Evolutionary conservation across 495 filamentous ascomycete genomes (phyloP).

Genomic region (Xylaria grammica): DNA sequence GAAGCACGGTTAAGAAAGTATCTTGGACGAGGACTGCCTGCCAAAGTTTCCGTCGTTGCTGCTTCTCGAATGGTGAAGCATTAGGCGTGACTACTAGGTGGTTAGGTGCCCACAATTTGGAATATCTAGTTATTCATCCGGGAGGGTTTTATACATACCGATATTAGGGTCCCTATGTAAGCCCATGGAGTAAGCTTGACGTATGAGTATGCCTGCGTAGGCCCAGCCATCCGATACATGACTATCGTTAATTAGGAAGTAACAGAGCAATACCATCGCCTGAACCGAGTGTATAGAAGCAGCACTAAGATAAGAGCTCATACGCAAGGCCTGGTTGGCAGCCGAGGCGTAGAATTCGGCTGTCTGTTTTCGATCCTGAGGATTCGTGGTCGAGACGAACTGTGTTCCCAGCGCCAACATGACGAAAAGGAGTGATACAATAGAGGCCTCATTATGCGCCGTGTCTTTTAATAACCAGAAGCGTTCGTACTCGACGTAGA

Average conservation of each 20-base stretch:
- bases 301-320: constrained; percentile 71
- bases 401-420: constrained; percentile 76
- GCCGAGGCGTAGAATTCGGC: constrained; percentile 79
- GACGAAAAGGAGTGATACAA: constrained; percentile 68
- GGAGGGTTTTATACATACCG: constrained; percentile 35
- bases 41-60: constrained; percentile 74
- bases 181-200: constrained; percentile 78
- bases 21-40: constrained; percentile 77
- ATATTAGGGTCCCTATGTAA: constrained; percentile 75
- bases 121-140: neutral
- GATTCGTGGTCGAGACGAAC: constrained; percentile 64
- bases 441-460: constrained; percentile 64
- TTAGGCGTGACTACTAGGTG: constrained; percentile 54
- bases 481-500: constrained; percentile 71
- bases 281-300: constrained; percentile 70
- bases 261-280: constrained; percentile 74
- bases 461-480: constrained; percentile 64
- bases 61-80: constrained; percentile 66
- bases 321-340: constrained; percentile 69
- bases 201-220: constrained; percentile 70
- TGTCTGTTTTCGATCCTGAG: constrained; percentile 64
- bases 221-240: constrained; percentile 77
- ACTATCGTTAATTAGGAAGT: constrained; percentile 80
- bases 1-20: constrained; percentile 76
- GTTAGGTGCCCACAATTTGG: neutral